Conservation (phyloP, 1,284 basidiomycete species). For the Naganishia sp. region DNA sequence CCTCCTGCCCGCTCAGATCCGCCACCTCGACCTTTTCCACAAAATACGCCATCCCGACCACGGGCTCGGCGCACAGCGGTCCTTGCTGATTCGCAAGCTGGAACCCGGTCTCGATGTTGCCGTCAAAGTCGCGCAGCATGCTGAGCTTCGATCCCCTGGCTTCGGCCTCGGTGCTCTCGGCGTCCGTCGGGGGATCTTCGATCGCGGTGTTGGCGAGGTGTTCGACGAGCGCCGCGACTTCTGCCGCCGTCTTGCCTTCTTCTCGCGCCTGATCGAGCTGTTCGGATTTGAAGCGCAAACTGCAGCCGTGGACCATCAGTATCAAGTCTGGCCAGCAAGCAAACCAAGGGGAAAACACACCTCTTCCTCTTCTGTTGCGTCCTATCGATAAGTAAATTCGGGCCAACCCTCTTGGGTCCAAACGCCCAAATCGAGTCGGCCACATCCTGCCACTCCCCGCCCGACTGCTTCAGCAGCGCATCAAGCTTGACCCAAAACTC, state of each 20-base stretch:
- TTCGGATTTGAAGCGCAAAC: constrained; percentile 44
- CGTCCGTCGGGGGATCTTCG: constrained; percentile 35
- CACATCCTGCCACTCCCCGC: constrained; percentile 77
- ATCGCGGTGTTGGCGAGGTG: constrained; percentile 35
- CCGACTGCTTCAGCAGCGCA: constrained; percentile 67
- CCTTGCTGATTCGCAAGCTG: constrained; percentile 92
- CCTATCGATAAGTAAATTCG: constrained; percentile 80
- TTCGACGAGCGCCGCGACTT: constrained; percentile 46
- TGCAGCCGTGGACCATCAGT: constrained; percentile 19
- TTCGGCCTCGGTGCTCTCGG: constrained; percentile 44
- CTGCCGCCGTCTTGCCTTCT: constrained; percentile 48
- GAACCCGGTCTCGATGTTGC: constrained; percentile 87
- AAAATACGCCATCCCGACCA: constrained; percentile 90
- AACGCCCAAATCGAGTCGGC: constrained; percentile 82
- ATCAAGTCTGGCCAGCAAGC: not conserved
- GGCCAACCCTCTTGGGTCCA: constrained; percentile 83
- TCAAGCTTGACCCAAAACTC: constrained; percentile 78
- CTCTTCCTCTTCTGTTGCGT: constrained; percentile 47
- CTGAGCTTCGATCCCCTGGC: constrained; percentile 31
- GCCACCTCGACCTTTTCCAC: constrained; percentile 67
- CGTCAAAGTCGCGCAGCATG: constrained; percentile 66
- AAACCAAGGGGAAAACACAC: constrained; percentile 37
- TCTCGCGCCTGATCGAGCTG: constrained; percentile 47
- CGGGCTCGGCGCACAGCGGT: constrained; percentile 90
- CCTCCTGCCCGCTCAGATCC: constrained; percentile 61